Evolutionary conservation across 1,284 basidiomycete species (phyloP), one percentile per base, ranked within the genome.

Genomic region (Pulveroboletus ridleyi): DNA sequence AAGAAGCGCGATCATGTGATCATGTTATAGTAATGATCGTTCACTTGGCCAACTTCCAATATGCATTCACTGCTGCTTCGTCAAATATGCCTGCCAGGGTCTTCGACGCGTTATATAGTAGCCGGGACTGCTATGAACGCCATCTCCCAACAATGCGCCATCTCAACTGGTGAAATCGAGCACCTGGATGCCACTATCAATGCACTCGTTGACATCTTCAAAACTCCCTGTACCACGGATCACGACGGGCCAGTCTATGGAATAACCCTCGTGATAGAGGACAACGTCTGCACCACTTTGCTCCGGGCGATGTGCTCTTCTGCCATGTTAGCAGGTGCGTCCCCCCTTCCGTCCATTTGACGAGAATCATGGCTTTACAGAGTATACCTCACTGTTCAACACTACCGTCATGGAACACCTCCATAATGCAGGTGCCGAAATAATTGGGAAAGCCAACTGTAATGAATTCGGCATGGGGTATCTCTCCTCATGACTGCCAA

Each of bases 241-340:
- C 58, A 23, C 22, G 59, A 58, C n/a, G 65, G 67, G 1, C 4
- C 60, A 33, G 73, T 89, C n/a, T 61, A 72, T 23, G 82, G 78
- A 35, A 69, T 85, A 54, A 74, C 82, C 4, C 74, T 96, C 29
- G 94, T 88, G 0, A 79, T 97, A 61, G 97, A 98, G 78, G 95
- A 96, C 72, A 95, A 94, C 70, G 95, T 97, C 66, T 91, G 90
- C 61, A 94, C 91, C 0, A 72, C 76, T 1, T 79, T 79, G 4
- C 83, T 90, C 70, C 87, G 87, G 0, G 96, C 94, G 3, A 92
- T 91, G 29, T 95, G 94, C 74, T 89, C 92, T 0, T 95, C 94
- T 2, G 77, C 79, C 2, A 92, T 95, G 78, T 83, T 98, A 6
- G 76, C 82, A 66, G 83, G 93, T 92, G 53, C 50, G 76, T 72